Conservation (phyloP, 2,329 filamentous ascomycete genomes). For the Orbilia ellipsospora region DNA sequence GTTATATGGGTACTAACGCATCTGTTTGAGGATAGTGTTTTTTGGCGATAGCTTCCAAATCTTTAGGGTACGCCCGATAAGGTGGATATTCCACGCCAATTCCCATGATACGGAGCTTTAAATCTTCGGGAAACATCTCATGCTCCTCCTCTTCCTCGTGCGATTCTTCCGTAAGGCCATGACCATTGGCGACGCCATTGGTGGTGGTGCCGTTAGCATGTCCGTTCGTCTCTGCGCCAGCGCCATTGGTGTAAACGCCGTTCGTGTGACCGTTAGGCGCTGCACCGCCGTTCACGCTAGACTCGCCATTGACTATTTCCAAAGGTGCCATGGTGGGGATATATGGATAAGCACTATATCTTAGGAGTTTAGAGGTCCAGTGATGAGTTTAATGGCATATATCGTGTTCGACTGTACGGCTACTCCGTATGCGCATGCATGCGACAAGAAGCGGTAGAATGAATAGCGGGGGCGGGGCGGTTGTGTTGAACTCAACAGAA, state of each 20-base stretch:
- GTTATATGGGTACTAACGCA: conserved; percentile 63
- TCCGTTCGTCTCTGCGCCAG: neutral
- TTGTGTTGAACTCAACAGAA: conserved; percentile 21
- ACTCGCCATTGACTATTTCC: conserved; percentile 11
- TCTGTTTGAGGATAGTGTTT: conserved; percentile 71
- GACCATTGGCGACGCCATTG: conserved; percentile 19
- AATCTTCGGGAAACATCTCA: conserved; percentile 62
- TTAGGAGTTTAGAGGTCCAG: neutral
- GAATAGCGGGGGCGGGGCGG: conserved; percentile 19
- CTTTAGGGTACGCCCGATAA: conserved; percentile 66
- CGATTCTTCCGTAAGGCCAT: neutral
- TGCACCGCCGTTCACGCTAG: conserved; percentile 10
- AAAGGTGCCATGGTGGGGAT: conserved; percentile 26
- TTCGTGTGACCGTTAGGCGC: conserved; percentile 18
- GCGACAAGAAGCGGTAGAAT: neutral
- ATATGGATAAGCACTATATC: neutral
- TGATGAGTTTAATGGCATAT: neutral
- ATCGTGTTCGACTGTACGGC: too few species aligned
- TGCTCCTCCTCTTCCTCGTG: conserved; percentile 30
- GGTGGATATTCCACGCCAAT: conserved; percentile 72
- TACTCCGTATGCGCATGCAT: neutral
- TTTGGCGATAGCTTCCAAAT: conserved; percentile 68
- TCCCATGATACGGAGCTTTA: conserved; percentile 72
- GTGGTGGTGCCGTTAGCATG: neutral
- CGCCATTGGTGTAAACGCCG: conserved; percentile 18